These are phyloP conservation scores for Vitis vinifera DNA, from an alignment of 164 flowering plant species.

Conservation along the genomic window ASM3070453v1 NC_081805.1:7552001-7552500, in stretches of 20 bases:
- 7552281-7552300: slow-evolving; percentile 48
- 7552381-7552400: slow-evolving; percentile 98
- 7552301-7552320: slow-evolving; percentile 74
- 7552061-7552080: slow-evolving; percentile 75
- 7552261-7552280: slow-evolving; percentile 49
- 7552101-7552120: slow-evolving; percentile 1
- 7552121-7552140: not conserved
- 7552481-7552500: not conserved
- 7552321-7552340: slow-evolving; percentile 95
- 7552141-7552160: not conserved
- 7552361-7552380: slow-evolving; percentile 86
- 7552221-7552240: not conserved
- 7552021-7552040: slow-evolving; percentile 89
- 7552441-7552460: not conserved
- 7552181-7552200: not conserved
- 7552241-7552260: not conserved
- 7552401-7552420: slow-evolving; percentile 45
- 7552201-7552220: not conserved
- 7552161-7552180: not conserved
- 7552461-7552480: not conserved
- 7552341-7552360: slow-evolving; percentile 64
- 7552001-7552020: slow-evolving; percentile 96
- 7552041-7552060: slow-evolving; percentile 79
- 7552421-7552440: not conserved
- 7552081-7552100: slow-evolving; percentile 81